These are phyloP conservation scores for Colletotrichum siamense DNA, from an alignment of 2,329 filamentous ascomycete species.

Conservation along the genomic window DNA sequence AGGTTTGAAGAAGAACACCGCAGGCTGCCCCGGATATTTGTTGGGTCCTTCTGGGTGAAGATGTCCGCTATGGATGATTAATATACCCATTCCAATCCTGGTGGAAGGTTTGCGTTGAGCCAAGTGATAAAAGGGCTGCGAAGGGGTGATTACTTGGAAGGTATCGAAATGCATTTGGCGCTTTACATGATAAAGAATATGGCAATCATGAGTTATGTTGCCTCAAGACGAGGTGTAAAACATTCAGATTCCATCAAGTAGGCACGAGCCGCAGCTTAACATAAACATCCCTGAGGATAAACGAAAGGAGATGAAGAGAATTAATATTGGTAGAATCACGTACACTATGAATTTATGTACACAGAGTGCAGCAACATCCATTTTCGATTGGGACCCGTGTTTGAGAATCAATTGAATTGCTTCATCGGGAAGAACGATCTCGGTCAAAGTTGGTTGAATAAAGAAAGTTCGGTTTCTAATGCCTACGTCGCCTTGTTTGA, in stretches of 20 bases:
- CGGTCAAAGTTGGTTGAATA: background rate
- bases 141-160: background rate
- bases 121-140: background rate
- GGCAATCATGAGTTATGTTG: background rate
- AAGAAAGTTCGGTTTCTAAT: accelerated
- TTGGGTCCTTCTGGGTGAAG: background rate
- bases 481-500: background rate
- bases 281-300: accelerated
- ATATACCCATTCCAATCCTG: background rate
- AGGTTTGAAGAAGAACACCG: background rate
- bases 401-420: too few species aligned
- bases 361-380: too few species aligned
- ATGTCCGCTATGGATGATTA: background rate
- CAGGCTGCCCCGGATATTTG: background rate
- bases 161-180: background rate
- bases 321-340: background rate
- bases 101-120: background rate
- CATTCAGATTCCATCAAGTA: background rate
- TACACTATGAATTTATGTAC: too few species aligned
- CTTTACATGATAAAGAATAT: background rate
- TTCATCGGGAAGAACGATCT: background rate
- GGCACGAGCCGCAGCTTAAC: background rate
- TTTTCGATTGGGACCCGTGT: too few species aligned
- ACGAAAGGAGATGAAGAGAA: background rate
- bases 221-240: background rate